These are phyloP conservation scores for Rhizopus sp. DNA, from an alignment of 371 early-diverging fungal species.

Conservation along the genomic window DNA sequence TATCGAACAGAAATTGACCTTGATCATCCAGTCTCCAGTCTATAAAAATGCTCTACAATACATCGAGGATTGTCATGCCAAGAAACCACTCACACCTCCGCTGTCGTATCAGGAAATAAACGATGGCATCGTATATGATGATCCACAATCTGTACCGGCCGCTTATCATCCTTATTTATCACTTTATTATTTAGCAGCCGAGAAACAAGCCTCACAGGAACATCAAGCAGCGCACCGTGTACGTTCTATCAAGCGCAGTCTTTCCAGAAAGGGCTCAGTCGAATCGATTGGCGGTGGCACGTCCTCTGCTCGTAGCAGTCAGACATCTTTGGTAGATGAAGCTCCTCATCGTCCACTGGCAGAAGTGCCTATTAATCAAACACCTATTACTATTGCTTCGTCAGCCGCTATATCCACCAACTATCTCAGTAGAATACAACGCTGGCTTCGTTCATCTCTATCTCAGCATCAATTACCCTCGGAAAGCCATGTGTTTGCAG, in stretches of 20 bases:
- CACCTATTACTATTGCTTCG: slow-evolving; percentile 15
- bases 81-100: slow-evolving; percentile 9
- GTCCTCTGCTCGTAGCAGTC: slow-evolving; percentile 41
- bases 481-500: background rate
- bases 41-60: slow-evolving; percentile 34
- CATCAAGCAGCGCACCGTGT: slow-evolving; percentile 21
- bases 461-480: slow-evolving; percentile 38
- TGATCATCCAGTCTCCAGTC: slow-evolving; percentile 50
- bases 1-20: slow-evolving; percentile 58
- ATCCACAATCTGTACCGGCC: slow-evolving; percentile 48
- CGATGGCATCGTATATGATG: slow-evolving; percentile 30
- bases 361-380: slow-evolving; percentile 25
- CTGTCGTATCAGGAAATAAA: slow-evolving; percentile 6
- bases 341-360: slow-evolving; percentile 13
- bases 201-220: slow-evolving; percentile 65
- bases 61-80: slow-evolving; percentile 18
- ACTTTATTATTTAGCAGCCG: slow-evolving; percentile 82
- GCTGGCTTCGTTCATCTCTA: slow-evolving; percentile 47
- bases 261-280: slow-evolving; percentile 42
- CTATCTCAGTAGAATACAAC: slow-evolving; percentile 43
- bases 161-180: slow-evolving; percentile 75
- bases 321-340: slow-evolving; percentile 30
- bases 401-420: slow-evolving; percentile 37
- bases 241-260: slow-evolving; percentile 12
- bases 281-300: slow-evolving; percentile 35